These are phyloP conservation scores for Fragaria ananassa DNA, from an alignment of 306 rosid genomes.

Conservation along the genomic window DNA sequence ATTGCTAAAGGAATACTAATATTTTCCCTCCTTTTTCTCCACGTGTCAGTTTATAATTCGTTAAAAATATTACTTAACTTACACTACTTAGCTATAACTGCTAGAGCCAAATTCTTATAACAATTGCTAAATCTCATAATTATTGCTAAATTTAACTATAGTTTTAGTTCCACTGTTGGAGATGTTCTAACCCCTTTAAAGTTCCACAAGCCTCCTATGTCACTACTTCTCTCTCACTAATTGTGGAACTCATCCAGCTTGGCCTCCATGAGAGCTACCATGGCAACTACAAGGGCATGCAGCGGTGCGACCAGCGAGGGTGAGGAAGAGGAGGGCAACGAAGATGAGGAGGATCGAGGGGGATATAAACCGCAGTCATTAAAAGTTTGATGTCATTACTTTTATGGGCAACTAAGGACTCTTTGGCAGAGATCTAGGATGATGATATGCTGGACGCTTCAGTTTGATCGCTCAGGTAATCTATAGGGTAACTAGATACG, in stretches of 20 bases:
- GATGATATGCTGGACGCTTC: not conserved
- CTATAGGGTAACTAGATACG: not conserved
- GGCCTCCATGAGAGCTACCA: constrained; percentile 10
- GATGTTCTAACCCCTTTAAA: constrained; percentile 36
- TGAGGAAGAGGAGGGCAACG: constrained; percentile 24
- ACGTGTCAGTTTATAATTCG: too few species aligned
- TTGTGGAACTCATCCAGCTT: constrained; percentile 14
- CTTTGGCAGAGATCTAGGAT: constrained; percentile 60
- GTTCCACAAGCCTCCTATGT: constrained; percentile 11
- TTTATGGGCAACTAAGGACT: constrained; percentile 69
- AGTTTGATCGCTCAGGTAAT: constrained; percentile 2
- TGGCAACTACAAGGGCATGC: constrained; percentile 20
- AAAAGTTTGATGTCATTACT: constrained; percentile 22
- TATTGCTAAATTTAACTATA: too few species aligned
- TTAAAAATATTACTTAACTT: too few species aligned
- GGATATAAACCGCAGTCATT: constrained; percentile 23
- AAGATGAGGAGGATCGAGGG: constrained; percentile 12
- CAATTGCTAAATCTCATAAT: too few species aligned
- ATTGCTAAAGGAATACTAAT: too few species aligned
- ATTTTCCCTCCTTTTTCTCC: too few species aligned
- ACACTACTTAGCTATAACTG: too few species aligned
- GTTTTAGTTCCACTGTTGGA: too few species aligned
- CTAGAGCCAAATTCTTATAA: too few species aligned
- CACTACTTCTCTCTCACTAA: constrained; percentile 28
- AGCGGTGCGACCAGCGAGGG: constrained; percentile 20